Percentiles rank a stretch among this genome's conserved stretches.
These are phyloP conservation scores for Blastomyces percursus DNA, from an alignment of 2,329 filamentous ascomycete genomes.

Conservation along the genomic window DNA sequence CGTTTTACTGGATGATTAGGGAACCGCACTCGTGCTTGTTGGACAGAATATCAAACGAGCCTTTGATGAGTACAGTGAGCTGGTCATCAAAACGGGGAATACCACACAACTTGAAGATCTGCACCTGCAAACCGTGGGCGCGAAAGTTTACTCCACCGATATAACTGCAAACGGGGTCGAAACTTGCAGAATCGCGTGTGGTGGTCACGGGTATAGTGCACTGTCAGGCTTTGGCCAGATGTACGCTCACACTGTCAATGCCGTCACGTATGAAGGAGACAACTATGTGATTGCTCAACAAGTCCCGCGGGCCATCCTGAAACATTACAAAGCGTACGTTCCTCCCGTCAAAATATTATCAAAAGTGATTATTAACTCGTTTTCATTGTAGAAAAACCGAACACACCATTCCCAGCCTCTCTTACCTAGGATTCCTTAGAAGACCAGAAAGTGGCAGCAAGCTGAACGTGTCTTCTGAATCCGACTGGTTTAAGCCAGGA, in stretches of 20 bases:
- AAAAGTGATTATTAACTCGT: not conserved
- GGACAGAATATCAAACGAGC: constrained; percentile 17
- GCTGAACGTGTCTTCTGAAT: constrained; percentile 6
- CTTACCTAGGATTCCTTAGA: constrained; percentile 15
- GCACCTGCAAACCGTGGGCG: constrained; percentile 18
- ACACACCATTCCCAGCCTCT: constrained; percentile 14
- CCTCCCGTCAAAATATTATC: not conserved
- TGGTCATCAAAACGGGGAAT: constrained; percentile 15
- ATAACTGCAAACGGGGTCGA: constrained; percentile 16
- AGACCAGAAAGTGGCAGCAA: constrained; percentile 1
- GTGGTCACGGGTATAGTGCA: constrained; percentile 31
- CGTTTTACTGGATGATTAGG: constrained; percentile 1
- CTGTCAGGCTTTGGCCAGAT: constrained; percentile 25
- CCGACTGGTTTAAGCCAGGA: constrained; percentile 13
- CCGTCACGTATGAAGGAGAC: constrained; percentile 31
- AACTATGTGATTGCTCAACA: constrained; percentile 35
- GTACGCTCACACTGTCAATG: constrained; percentile 19
- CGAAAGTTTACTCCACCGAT: constrained; percentile 18
- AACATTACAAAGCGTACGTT: constrained; percentile 16
- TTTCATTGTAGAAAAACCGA: constrained; percentile 12
- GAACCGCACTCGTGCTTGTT: constrained; percentile 15
- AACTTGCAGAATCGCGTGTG: constrained; percentile 21
- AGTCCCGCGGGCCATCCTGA: constrained; percentile 20
- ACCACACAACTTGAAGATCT: constrained; percentile 17
- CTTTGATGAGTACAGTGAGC: constrained; percentile 15